Evolutionary conservation across 1,139 yeast species (phyloP).

Genomic region (Protomyces lactucae-debilis): DNA sequence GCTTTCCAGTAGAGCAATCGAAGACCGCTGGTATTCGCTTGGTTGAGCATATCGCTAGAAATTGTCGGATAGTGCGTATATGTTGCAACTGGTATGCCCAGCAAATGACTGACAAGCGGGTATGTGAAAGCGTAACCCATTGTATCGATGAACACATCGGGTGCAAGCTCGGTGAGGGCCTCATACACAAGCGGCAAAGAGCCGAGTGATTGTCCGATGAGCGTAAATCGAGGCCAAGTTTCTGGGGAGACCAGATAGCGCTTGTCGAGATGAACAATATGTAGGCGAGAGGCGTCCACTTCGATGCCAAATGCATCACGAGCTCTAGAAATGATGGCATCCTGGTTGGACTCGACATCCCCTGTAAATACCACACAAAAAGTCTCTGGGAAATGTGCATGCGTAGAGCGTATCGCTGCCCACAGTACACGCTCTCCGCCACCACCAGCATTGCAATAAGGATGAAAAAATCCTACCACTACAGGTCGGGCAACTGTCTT

Average conservation of each 20-base stretch:
- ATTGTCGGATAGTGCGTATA: conserved; percentile 93
- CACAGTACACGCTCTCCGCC: conserved; percentile 97
- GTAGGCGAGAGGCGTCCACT: conserved; percentile 52
- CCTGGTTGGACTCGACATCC: conserved; percentile 50
- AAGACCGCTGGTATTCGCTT: conserved; percentile 35
- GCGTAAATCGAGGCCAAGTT: conserved; percentile 74
- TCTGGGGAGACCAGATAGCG: conserved; percentile 62
- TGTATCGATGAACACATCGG: conserved; percentile 86
- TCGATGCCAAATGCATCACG: conserved; percentile 52
- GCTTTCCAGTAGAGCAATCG: conserved; percentile 70
- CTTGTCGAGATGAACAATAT: conserved; percentile 63
- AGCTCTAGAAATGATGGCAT: conserved; percentile 56
- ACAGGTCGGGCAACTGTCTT: background rate
- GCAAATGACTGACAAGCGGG: conserved; percentile 52
- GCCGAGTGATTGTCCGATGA: conserved; percentile 84
- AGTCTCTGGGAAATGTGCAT: conserved; percentile 49
- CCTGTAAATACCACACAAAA: conserved; percentile 77
- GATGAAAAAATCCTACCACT: conserved; percentile 78
- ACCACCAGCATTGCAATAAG: conserved; percentile 89
- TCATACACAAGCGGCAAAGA: conserved; percentile 63
- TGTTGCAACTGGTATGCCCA: conserved; percentile 70
- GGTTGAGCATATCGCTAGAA: conserved; percentile 71
- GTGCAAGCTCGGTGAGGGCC: conserved; percentile 63
- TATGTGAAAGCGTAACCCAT: conserved; percentile 89
- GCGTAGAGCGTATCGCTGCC: conserved; percentile 80